A percentile compares a stretch with the other conserved stretches of the same genome.
phyloP scores from a whole-genome alignment of 257 asterid species.

The Lycium barbarum region DNA sequence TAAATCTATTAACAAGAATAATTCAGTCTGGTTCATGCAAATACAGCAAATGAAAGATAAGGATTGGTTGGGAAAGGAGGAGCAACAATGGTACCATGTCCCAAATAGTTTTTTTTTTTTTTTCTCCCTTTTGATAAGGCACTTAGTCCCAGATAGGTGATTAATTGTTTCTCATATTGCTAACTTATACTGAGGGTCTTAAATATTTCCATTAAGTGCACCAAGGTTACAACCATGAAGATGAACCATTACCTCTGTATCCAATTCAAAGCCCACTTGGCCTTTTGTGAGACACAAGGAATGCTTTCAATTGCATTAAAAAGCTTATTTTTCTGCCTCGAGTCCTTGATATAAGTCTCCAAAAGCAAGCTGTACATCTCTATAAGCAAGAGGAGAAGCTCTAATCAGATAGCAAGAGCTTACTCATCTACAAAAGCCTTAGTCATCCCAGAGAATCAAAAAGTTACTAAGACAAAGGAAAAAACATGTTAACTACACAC shows the following conservation, averaged over 20 bases:
- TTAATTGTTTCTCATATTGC: neutral
- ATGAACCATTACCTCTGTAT: constrained; percentile 60
- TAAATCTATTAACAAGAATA: neutral
- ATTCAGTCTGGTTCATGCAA: neutral
- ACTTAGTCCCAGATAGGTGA: neutral
- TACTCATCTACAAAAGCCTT: neutral
- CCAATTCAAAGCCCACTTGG: constrained; percentile 86
- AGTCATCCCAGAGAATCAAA: neutral
- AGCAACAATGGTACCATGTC: neutral
- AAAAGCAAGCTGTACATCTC: constrained; percentile 92
- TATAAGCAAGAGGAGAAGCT: constrained; percentile 37
- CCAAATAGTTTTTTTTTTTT: neutral
- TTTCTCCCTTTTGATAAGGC: neutral
- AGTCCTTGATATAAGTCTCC: constrained; percentile 81
- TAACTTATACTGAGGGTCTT: constrained; percentile 6
- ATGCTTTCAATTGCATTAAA: constrained; percentile 71
- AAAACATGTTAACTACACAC: constrained; percentile 19
- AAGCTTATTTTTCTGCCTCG: constrained; percentile 64
- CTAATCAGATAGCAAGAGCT: constrained; percentile 36
- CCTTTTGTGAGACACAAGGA: constrained; percentile 73
- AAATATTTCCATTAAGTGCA: neutral
- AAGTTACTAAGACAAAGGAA: neutral
- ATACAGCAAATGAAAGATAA: neutral
- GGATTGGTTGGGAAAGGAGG: neutral
- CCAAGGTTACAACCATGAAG: neutral